Conservation (phyloP, 331 rosid genomes). For the Malus hybrid region DNA sequence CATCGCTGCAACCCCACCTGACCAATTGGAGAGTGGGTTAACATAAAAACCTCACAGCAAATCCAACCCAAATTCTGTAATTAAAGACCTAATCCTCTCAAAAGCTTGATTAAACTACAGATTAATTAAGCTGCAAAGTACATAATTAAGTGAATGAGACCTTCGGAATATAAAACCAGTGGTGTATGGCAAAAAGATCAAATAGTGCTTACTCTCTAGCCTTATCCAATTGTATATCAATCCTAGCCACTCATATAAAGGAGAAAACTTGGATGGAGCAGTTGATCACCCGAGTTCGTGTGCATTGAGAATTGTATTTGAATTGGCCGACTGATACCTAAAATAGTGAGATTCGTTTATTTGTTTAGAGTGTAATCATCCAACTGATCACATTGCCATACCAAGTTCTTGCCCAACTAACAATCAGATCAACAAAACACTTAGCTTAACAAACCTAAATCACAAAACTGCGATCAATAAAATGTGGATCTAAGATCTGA, state of each 20-base stretch:
- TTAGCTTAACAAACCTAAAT: too few species aligned
- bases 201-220: background rate
- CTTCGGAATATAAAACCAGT: background rate
- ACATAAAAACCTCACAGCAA: slow-evolving; percentile 13
- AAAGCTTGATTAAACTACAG: background rate
- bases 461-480: background rate
- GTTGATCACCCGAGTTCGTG: too few species aligned
- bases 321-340: too few species aligned
- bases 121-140: background rate
- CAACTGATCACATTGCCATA: too few species aligned
- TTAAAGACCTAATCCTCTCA: background rate
- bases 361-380: too few species aligned
- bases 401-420: too few species aligned
- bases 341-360: too few species aligned
- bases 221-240: background rate
- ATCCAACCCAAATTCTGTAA: slow-evolving; percentile 27
- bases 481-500: background rate
- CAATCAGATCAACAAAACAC: too few species aligned
- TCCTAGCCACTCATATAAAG: background rate
- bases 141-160: too few species aligned
- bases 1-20: slow-evolving; percentile 20
- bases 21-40: slow-evolving; percentile 34
- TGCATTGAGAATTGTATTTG: too few species aligned
- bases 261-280: too few species aligned
- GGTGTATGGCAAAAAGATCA: background rate